Conservation (phyloP, 2,329 filamentous ascomycete species). For the Apiospora sp. region DNA sequence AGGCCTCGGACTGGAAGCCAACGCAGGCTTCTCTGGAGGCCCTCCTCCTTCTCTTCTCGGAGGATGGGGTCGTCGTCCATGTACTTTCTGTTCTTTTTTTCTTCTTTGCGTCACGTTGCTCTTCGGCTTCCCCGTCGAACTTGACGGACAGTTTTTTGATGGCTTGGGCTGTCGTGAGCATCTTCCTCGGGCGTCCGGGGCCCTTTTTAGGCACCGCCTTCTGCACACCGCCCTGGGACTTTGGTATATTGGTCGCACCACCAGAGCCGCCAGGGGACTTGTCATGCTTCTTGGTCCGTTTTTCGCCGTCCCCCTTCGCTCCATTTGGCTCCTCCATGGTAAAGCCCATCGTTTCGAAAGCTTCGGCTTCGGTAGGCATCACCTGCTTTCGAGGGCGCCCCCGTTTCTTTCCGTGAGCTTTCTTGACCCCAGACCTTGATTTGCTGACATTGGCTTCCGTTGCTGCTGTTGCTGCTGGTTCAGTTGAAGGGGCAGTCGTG, state of each 20-base stretch:
- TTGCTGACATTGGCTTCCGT: background rate
- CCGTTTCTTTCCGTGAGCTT: background rate
- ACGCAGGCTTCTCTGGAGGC: conserved; percentile 5
- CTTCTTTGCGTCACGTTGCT: background rate
- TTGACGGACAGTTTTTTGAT: background rate
- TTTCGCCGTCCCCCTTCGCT: background rate
- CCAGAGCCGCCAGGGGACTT: background rate
- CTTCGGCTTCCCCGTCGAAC: background rate
- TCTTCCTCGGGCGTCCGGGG: background rate
- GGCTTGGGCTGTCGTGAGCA: conserved; percentile 13
- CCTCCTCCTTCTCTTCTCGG: background rate
- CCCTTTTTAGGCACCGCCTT: background rate
- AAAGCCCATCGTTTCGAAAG: background rate
- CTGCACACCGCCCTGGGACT: background rate
- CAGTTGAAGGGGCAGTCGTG: background rate
- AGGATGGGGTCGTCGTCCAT: conserved; percentile 7
- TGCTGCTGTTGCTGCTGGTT: background rate
- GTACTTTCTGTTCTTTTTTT: conserved; percentile 10
- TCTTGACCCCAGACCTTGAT: background rate
- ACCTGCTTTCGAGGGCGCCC: background rate
- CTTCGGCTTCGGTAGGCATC: background rate
- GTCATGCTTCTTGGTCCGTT: background rate
- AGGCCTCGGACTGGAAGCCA: conserved; percentile 19
- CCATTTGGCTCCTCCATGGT: background rate
- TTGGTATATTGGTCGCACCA: background rate